These are phyloP conservation scores for Geotrichum candidum DNA, from an alignment of 1,139 yeast genomes.

Conservation along the genomic window DNA sequence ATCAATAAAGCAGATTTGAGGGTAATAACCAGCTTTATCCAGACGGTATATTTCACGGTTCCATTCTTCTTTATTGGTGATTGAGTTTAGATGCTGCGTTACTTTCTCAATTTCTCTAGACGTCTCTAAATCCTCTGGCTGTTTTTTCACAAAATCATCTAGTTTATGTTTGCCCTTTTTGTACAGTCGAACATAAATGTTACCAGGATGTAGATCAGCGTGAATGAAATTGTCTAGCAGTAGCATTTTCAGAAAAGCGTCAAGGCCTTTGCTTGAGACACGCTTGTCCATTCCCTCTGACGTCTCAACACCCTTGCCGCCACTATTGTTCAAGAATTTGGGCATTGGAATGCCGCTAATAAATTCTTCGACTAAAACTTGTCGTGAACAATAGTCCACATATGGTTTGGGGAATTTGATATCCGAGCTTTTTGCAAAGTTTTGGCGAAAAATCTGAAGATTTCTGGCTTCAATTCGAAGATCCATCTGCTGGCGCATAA, in stretches of 20 bases:
- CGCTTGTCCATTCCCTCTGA: slow-evolving; percentile 51
- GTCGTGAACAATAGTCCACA: slow-evolving; percentile 56
- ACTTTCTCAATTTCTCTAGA: slow-evolving; percentile 24
- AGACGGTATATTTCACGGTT: slow-evolving; percentile 45
- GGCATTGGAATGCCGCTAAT: slow-evolving; percentile 81
- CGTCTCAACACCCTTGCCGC: slow-evolving; percentile 38
- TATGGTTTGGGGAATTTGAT: slow-evolving; percentile 81
- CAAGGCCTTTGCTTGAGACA: slow-evolving; percentile 81
- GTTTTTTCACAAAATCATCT: slow-evolving; percentile 14
- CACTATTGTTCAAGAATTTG: slow-evolving; percentile 47
- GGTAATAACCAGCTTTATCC: slow-evolving; percentile 61
- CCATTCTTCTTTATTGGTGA: slow-evolving; percentile 43
- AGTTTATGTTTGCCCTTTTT: slow-evolving; percentile 29
- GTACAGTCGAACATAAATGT: slow-evolving; percentile 75
- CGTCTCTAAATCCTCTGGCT: slow-evolving; percentile 22
- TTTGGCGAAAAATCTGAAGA: slow-evolving; percentile 58
- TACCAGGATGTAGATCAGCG: slow-evolving; percentile 96
- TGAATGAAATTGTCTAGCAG: slow-evolving; percentile 89
- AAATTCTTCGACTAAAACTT: slow-evolving; percentile 80
- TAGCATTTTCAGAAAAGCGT: slow-evolving; percentile 88
- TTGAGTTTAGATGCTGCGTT: slow-evolving; percentile 34
- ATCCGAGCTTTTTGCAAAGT: slow-evolving; percentile 50
- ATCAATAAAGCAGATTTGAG: slow-evolving; percentile 86
- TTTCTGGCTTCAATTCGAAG: slow-evolving; percentile 84
- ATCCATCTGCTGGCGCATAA: slow-evolving; percentile 88